phyloP scores from a whole-genome alignment of 139 green algal genomes.

The Chlamydomonas sphaeroides region DNA sequence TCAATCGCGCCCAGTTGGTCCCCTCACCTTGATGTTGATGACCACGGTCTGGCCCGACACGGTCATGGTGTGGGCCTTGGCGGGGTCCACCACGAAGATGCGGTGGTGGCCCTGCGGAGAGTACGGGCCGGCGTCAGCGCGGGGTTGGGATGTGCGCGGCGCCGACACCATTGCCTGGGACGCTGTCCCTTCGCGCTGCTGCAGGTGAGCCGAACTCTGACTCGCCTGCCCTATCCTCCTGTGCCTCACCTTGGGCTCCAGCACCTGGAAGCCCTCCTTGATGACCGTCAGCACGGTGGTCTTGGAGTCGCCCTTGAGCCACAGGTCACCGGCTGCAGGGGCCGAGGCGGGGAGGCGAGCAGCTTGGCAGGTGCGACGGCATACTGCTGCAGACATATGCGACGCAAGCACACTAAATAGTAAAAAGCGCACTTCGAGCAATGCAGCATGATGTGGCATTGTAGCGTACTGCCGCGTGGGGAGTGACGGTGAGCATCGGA shows the following conservation, averaged over 20 bases:
- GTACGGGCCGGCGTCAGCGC: background rate
- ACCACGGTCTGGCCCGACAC: conserved; percentile 32
- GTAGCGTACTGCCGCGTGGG: too few relatives aligned
- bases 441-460: too few relatives aligned
- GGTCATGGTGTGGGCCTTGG: conserved; percentile 40
- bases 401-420: background rate
- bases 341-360: too few relatives aligned
- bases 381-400: background rate
- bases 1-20: too few relatives aligned
- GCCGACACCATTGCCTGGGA: too few relatives aligned
- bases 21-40: conserved; percentile 48
- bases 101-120: conserved; percentile 54
- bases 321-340: conserved; percentile 40
- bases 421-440: background rate
- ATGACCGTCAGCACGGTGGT: conserved; percentile 51
- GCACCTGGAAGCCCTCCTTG: conserved; percentile 52
- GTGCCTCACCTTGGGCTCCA: conserved; percentile 46
- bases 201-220: too few relatives aligned
- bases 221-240: too few relatives aligned
- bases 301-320: conserved; percentile 50
- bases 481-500: too few relatives aligned
- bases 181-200: too few relatives aligned
- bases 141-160: background rate
- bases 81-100: conserved; percentile 55
- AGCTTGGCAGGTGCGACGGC: background rate